These are phyloP conservation scores for Lavandula angustifolia DNA, from an alignment of 257 asterid species.

Conservation along the genomic window DNA sequence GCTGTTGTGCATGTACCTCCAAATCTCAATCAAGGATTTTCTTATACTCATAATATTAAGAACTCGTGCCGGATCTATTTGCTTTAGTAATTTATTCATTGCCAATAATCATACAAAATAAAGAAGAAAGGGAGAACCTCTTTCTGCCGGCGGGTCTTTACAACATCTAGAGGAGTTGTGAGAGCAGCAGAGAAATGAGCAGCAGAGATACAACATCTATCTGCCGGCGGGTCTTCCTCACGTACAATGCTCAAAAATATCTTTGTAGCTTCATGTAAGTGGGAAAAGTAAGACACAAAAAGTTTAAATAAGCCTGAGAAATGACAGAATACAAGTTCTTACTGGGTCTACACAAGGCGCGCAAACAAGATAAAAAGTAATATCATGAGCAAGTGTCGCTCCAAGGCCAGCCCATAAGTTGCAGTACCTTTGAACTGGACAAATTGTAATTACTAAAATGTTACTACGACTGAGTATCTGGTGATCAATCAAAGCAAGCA, in stretches of 20 bases:
- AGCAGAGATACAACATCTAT: slow-evolving; percentile 67
- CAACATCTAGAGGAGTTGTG: slow-evolving; percentile 87
- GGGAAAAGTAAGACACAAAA: slow-evolving; percentile 24
- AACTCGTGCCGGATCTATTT: no score
- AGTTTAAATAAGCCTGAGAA: neutral
- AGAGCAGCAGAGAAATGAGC: slow-evolving; percentile 83
- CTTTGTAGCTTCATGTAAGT: slow-evolving; percentile 59
- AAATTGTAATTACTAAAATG: no score
- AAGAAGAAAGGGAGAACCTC: slow-evolving; percentile 67
- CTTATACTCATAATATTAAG: no score
- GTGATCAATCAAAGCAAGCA: neutral
- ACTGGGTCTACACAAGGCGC: slow-evolving; percentile 92
- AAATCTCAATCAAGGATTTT: no score
- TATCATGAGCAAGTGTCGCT: slow-evolving; percentile 89
- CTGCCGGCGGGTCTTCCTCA: slow-evolving; percentile 65
- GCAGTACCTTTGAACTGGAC: slow-evolving; percentile 67
- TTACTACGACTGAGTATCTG: no score
- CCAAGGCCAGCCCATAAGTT: slow-evolving; percentile 87
- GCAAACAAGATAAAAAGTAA: slow-evolving; percentile 89
- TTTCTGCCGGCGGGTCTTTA: slow-evolving; percentile 76
- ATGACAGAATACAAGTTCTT: slow-evolving; percentile 28
- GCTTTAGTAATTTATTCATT: no score
- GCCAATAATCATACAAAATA: no score
- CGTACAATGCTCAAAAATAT: slow-evolving; percentile 54
- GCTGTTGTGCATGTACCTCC: no score